A percentile compares a stretch with the other conserved stretches of the same genome.
Evolutionary conservation across 2,329 filamentous ascomycete genomes (phyloP).

Genomic region (Orbilia quercus): DNA sequence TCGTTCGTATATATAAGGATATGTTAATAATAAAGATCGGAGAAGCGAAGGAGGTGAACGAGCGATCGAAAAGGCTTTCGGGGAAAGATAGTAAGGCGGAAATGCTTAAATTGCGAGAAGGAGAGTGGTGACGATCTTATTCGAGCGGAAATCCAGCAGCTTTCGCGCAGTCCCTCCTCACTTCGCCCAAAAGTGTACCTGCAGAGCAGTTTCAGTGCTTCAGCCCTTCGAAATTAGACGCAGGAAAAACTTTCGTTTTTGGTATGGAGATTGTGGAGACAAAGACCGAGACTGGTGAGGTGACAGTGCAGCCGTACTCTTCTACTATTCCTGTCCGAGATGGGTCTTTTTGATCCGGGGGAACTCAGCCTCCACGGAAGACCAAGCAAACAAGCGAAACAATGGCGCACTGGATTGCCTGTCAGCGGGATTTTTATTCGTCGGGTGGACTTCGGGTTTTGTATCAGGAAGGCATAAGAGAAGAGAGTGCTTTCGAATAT

Average conservation of each 20-base stretch:
- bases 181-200: slow-evolving; percentile 50
- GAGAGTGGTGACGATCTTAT: slow-evolving; percentile 39
- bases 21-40: neutral
- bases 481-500: slow-evolving; percentile 17
- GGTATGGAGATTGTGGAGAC: slow-evolving; percentile 50
- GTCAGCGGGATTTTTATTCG: too few species aligned
- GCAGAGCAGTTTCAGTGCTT: slow-evolving; percentile 42
- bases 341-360: slow-evolving; percentile 11
- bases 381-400: slow-evolving; percentile 52
- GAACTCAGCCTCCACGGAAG: slow-evolving; percentile 53
- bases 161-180: slow-evolving; percentile 20
- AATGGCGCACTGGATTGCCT: slow-evolving; percentile 40
- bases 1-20: slow-evolving; percentile 15
- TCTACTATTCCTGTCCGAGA: slow-evolving; percentile 50
- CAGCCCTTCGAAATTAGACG: slow-evolving; percentile 49
- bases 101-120: slow-evolving; percentile 5
- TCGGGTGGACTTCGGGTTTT: slow-evolving; percentile 12
- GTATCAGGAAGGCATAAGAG: slow-evolving; percentile 22
- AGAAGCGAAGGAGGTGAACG: neutral
- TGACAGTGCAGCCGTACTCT: slow-evolving; percentile 50
- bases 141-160: slow-evolving; percentile 1
- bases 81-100: slow-evolving; percentile 14
- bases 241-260: slow-evolving; percentile 50
- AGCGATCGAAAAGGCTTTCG: neutral
- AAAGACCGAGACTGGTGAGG: slow-evolving; percentile 23